Conservation (phyloP, 2,329 filamentous ascomycete genomes). For the Nannizziopsis arthrosporioides region DNA sequence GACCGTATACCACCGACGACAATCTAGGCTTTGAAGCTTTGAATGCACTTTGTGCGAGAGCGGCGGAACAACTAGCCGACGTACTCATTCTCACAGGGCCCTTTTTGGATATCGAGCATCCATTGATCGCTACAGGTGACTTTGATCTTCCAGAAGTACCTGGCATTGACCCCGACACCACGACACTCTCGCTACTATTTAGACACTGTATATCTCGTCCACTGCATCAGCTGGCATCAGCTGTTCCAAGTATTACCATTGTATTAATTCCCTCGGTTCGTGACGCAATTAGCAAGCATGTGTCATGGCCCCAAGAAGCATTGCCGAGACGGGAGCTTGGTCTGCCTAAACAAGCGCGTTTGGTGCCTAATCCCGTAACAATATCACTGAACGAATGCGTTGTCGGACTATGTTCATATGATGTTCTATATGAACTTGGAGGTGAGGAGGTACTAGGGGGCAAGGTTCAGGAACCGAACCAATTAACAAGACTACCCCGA, state of each 20-base stretch:
- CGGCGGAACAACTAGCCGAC: conserved; percentile 63
- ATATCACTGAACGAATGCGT: conserved; percentile 78
- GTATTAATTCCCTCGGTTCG: conserved; percentile 73
- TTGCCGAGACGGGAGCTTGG: conserved; percentile 61
- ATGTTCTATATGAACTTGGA: conserved; percentile 71
- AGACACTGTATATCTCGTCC: conserved; percentile 63
- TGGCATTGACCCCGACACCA: conserved; percentile 59
- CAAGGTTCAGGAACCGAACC: conserved; percentile 44
- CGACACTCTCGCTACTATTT: conserved; percentile 74
- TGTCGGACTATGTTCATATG: conserved; percentile 70
- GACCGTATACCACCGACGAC: conserved; percentile 85
- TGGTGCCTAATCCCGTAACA: conserved; percentile 85
- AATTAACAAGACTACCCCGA: conserved; percentile 59
- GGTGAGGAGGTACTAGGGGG: conserved; percentile 56
- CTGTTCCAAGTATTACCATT: conserved; percentile 68
- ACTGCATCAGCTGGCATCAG: conserved; percentile 56
- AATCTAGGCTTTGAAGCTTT: conserved; percentile 85
- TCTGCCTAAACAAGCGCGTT: conserved; percentile 56
- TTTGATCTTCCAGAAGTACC: conserved; percentile 61
- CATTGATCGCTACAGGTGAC: conserved; percentile 68
- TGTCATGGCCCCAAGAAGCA: conserved; percentile 72
- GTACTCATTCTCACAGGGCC: conserved; percentile 70
- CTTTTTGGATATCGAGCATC: conserved; percentile 86
- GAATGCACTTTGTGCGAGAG: conserved; percentile 65
- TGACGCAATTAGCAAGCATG: conserved; percentile 68